Base-by-base conservation (phyloP, 176 grass and related monocot genomes). In the Carex littledalei region DNA sequence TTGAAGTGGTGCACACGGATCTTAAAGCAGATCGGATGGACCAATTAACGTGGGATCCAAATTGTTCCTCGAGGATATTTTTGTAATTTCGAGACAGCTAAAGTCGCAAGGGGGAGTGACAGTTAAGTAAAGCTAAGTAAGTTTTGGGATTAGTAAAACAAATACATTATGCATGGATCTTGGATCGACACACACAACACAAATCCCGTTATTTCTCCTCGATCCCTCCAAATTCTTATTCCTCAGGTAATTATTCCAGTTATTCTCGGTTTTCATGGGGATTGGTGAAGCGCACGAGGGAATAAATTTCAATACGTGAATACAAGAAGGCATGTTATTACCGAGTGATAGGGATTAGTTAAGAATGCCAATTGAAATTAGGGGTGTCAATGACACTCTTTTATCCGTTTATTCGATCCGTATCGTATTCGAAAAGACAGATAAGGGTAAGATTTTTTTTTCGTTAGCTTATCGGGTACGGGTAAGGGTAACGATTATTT, bases 161-260 rank as follows among this genome's bases (percentile, higher is more conserved):
- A 1, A 11, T 62, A 75, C 3, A 49, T 22, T 20, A 74, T 74
- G 9, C 43, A 74, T 50, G n/a, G 8, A 74, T 47, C 8, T 16
- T 29, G 26, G 26, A 29, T 29, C 26, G 26, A 29, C 26, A 29
- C 26, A 82, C 37, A 66, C n/a, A n/a, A 29, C 26, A 82, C 80
- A 45, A 82, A 82, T 66, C 80, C 80, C 80, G 34, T 81, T 61
- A 81, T 60, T 81, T 45, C 77, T 57, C 75, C 75, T 79, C 75
- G 45, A 58, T 79, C 56, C 57, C 20, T 39, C 66, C 66, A 39
- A 81, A 72, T 72, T 72, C 68, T 81, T 81, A 81, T 81, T 81
- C 56, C 56, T 81, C 55, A 47, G 78, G 57, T 83, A 67, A 67
- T 83, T 83, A 61, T 0, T 11, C 45, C 11, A 26, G 34, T 83